These are phyloP conservation scores for Areca catechu DNA, from an alignment of 176 grass and related monocot species.

Conservation along the genomic window DNA sequence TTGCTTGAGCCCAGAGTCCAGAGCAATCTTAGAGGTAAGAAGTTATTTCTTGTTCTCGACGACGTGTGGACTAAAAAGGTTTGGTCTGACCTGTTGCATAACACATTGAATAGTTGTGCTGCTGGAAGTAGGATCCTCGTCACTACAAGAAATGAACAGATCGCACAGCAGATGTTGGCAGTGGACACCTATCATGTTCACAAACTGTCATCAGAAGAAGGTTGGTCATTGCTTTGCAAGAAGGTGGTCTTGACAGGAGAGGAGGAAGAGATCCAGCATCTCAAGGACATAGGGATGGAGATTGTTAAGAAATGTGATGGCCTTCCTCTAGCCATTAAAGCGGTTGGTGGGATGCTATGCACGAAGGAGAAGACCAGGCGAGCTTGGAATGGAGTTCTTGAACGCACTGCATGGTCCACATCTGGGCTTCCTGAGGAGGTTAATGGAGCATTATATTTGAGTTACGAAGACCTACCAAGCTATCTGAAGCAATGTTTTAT, in stretches of 20 bases:
- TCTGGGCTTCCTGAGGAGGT: conserved; percentile 35
- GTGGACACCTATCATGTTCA: conserved; percentile 10
- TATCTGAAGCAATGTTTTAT: conserved; percentile 72
- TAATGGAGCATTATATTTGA: conserved; percentile 11
- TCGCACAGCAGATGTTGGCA: conserved; percentile 18
- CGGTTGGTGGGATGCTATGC: conserved; percentile 28
- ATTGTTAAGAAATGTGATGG: too few species aligned
- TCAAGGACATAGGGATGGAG: conserved; percentile 1
- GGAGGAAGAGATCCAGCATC: conserved; percentile 1
- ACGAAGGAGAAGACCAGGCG: conserved; percentile 15
- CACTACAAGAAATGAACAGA: conserved; percentile 26
- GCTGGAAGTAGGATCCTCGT: conserved; percentile 21
- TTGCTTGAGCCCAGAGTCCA: conserved; percentile 12
- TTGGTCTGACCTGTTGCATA: conserved; percentile 11
- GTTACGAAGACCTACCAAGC: conserved; percentile 30
- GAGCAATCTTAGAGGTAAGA: conserved; percentile 8
- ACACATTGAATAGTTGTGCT: conserved; percentile 12
- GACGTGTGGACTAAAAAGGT: conserved; percentile 24
- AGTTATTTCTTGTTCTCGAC: conserved; percentile 21
- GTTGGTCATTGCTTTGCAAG: conserved; percentile 26
- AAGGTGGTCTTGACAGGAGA: conserved; percentile 12
- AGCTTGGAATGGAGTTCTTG: conserved; percentile 29
- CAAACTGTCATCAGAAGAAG: conserved; percentile 19
- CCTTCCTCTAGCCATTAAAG: too few species aligned
- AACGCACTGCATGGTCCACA: conserved; percentile 33